Conservation (phyloP, 1,284 basidiomycete species). For the Ceratobasidium sp. region DNA sequence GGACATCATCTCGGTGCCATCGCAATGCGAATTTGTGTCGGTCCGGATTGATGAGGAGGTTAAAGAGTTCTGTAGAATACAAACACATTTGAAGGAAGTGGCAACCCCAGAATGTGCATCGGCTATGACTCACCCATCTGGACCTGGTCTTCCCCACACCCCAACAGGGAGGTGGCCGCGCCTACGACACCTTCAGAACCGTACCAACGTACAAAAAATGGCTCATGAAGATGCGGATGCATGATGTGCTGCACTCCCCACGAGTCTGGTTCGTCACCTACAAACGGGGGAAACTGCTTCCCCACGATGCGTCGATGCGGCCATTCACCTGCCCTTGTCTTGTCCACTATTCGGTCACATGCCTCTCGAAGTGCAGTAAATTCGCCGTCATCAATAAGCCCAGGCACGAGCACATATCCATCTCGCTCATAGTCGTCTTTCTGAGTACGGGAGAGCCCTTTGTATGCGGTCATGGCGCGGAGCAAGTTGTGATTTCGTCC, state of each 20-base stretch:
- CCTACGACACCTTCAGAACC: constrained; percentile 62
- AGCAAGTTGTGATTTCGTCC: background rate
- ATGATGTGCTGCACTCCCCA: constrained; percentile 85
- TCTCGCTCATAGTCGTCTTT: constrained; percentile 60
- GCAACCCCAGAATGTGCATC: constrained; percentile 7
- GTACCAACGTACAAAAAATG: constrained; percentile 71
- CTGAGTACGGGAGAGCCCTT: constrained; percentile 19
- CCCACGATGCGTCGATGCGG: constrained; percentile 74
- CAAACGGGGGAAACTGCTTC: constrained; percentile 82
- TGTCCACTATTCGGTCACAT: constrained; percentile 59
- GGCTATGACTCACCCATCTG: constrained; percentile 68
- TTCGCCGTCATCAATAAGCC: constrained; percentile 58
- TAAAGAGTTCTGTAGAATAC: constrained; percentile 69
- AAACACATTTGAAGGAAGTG: background rate
- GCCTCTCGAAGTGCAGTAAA: constrained; percentile 58
- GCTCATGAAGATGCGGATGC: constrained; percentile 72
- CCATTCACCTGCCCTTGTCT: constrained; percentile 71
- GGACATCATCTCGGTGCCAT: constrained; percentile 85
- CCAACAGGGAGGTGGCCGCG: constrained; percentile 60
- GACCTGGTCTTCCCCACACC: constrained; percentile 59
- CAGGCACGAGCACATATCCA: constrained; percentile 74
- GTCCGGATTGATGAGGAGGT: constrained; percentile 75
- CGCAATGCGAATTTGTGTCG: constrained; percentile 73
- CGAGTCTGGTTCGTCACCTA: constrained; percentile 62
- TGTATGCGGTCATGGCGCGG: constrained; percentile 43